Evolutionary conservation across 2,329 filamentous ascomycete genomes (phyloP), one percentile per base, ranked within the genome.

Genomic region (Xylariaceae sp.): DNA sequence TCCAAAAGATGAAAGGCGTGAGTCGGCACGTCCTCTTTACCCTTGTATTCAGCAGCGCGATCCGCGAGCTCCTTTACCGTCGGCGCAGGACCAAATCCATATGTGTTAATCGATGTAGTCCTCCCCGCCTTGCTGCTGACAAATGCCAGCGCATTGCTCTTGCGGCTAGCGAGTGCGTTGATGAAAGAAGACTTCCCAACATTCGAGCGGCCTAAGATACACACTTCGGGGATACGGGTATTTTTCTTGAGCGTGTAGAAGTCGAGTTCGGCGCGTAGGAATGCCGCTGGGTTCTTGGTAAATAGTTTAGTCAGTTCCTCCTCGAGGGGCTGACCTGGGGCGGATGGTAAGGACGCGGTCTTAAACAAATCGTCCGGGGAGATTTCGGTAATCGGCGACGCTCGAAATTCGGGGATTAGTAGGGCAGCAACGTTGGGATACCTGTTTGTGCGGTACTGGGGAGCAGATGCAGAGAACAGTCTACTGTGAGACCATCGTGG

Each of bases 161-260:
- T 21, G 24, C 83, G 81, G 27, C 86, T 86, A 2, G 87, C 83
- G 27, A 96, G 81, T 15, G 88, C 88, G 67, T 96, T 96, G 73
- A 96, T 86, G 62, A 95, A 88, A 13, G 90, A 91, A 1, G 90
- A 94, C 71, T 96, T 96, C 67, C 91, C 91, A 35, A 92, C 91
- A 68, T 96, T 96, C 60, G 91, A 92, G 64, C 92, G 91, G 36
- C 91, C 91, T 30, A 95, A 84, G 39, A 96, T 81, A 67, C 90
- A 88, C 44, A 96, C 82, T 60, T 85, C 82, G 37, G 82, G 82
- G 3, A 78, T 71, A 57, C 74, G 73, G 20, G 75, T 75, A 67
- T 84, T 84, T 62, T 75, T 66, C 24, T 73, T 74, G 54, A 84
- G 74, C 63, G 80, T 66, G 47, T 77, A 73, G 57, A 82, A 77